Percentiles rank a stretch among this genome's conserved stretches.
phyloP scores from a whole-genome alignment of 345 rosid genomes.

The Moringa oleifera region DNA sequence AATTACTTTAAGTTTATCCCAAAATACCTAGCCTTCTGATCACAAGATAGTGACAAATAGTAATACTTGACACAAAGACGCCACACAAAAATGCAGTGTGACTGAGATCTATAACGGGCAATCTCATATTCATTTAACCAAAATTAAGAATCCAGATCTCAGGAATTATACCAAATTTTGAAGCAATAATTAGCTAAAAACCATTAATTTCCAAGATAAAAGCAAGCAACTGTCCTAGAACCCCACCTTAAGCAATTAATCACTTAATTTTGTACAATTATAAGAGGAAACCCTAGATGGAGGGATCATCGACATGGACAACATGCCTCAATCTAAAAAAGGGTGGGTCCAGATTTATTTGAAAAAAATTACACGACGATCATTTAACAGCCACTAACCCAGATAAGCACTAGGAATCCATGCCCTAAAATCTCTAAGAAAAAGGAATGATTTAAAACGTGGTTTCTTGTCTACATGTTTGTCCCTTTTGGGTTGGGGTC shows the following conservation, averaged over 20 bases:
- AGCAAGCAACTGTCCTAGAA: background rate
- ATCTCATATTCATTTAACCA: background rate
- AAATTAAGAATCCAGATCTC: background rate
- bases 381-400: background rate
- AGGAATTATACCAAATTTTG: background rate
- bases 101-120: background rate
- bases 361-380: too few species aligned
- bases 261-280: background rate
- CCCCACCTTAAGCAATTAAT: background rate
- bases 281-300: background rate
- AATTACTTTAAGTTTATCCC: background rate
- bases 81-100: too few species aligned
- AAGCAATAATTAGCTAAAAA: slow-evolving; percentile 2
- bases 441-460: background rate
- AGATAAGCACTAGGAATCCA: background rate
- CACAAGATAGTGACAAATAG: background rate
- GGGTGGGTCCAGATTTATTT: background rate
- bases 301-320: background rate
- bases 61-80: background rate
- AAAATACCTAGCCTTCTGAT: background rate
- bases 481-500: background rate
- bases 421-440: background rate
- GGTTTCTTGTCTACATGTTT: background rate
- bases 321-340: background rate
- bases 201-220: background rate